Evolutionary conservation across 495 filamentous ascomycete species (phyloP).

Genomic region (Amorphotheca resinae): DNA sequence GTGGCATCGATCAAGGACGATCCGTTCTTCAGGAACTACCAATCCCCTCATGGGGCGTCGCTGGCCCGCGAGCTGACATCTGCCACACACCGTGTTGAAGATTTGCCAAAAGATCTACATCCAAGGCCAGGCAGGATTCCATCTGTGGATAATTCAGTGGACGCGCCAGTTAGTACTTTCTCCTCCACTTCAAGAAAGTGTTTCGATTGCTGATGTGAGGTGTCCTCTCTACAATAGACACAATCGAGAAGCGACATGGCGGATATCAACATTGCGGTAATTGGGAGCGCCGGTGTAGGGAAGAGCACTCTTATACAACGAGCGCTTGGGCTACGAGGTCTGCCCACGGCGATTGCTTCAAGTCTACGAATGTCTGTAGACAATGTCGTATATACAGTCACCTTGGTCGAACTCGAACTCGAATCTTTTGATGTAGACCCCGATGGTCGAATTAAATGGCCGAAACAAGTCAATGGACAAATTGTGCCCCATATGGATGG

Average conservation of each 20-base stretch:
- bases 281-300: slow-evolving; percentile 69
- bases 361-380: slow-evolving; percentile 67
- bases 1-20: slow-evolving; percentile 33
- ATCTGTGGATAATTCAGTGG: slow-evolving; percentile 22
- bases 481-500: slow-evolving; percentile 67
- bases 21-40: slow-evolving; percentile 31
- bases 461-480: slow-evolving; percentile 49
- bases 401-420: slow-evolving; percentile 64
- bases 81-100: slow-evolving; percentile 8
- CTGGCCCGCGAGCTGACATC: slow-evolving; percentile 18
- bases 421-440: slow-evolving; percentile 55
- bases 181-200: slow-evolving; percentile 1
- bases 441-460: slow-evolving; percentile 64
- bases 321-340: slow-evolving; percentile 54
- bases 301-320: slow-evolving; percentile 84
- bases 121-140: slow-evolving; percentile 5
- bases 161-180: slow-evolving; percentile 22
- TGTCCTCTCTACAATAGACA: slow-evolving; percentile 8
- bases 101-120: neutral
- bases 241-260: slow-evolving; percentile 28
- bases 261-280: slow-evolving; percentile 73
- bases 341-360: slow-evolving; percentile 40
- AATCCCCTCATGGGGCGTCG: slow-evolving; percentile 21
- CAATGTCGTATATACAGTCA: slow-evolving; percentile 62
- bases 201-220: slow-evolving; percentile 2